A percentile compares a stretch with the other conserved stretches of the same genome.
These are phyloP conservation scores for Cucumis cinereus DNA, from an alignment of 306 rosid genomes.

Conservation along the genomic window DNA sequence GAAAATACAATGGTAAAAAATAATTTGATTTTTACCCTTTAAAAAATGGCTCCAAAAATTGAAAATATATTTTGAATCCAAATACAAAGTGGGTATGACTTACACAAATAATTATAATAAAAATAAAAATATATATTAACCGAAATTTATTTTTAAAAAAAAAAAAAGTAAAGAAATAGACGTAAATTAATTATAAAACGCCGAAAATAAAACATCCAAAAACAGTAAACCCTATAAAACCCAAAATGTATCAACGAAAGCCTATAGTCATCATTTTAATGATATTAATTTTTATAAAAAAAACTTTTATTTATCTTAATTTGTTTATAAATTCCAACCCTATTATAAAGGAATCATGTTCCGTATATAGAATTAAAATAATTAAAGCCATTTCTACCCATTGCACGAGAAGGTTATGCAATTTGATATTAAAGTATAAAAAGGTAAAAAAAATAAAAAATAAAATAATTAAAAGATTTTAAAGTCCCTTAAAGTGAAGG, in stretches of 20 bases:
- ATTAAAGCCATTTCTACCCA: neutral
- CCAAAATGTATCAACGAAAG: too few relatives aligned
- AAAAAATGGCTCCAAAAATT: too few relatives aligned
- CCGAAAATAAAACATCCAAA: neutral
- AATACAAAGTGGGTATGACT: too few relatives aligned
- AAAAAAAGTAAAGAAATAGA: neutral
- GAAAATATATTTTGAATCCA: too few relatives aligned
- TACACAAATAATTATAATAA: too few relatives aligned
- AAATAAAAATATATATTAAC: too few relatives aligned
- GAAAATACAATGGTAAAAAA: too few relatives aligned
- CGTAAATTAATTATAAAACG: neutral
- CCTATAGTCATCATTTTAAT: neutral
- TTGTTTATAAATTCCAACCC: neutral
- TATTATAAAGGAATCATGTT: neutral
- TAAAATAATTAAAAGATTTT: neutral
- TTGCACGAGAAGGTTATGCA: neutral
- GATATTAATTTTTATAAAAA: neutral
- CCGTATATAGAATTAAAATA: neutral
- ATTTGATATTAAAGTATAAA: neutral
- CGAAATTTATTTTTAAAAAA: too few relatives aligned
- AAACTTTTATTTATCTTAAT: neutral
- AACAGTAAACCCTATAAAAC: neutral
- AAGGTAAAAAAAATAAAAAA: neutral
- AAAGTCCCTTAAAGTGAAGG: neutral
- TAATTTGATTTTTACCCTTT: too few relatives aligned